Base-by-base conservation (phyloP, 345 rosid genomes). In the Gossypium arboreum region DNA sequence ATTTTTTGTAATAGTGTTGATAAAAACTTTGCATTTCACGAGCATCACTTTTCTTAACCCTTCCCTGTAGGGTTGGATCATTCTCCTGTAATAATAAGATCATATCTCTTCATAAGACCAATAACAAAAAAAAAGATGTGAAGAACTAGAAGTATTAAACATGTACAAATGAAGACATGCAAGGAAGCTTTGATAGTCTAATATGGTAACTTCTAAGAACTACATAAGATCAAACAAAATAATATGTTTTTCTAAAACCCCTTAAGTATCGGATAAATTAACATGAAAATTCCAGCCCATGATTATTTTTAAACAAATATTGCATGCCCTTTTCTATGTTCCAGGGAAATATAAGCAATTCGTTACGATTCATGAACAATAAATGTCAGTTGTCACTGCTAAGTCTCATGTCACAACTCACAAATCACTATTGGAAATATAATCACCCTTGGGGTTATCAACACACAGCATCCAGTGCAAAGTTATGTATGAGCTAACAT, bases 21-120 rank as follows among this genome's bases (percentile, higher is more conserved):
- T 92, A 92, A 84, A 90, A 92, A 57, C 92, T 89, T 74, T 90
- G 95, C 97, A 92, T 92, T 81, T 92, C 97, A 77, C 97, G 91
- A 13, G 97, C 91, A 85, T 92, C 97, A 80, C 97, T 92, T 81
- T 83, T 90, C 82, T 88, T 92, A 20, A 84, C 92, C 76, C 97
- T 87, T 22, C 90, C 91, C 85, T 73, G 76, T 68, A 90, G 79
- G 44, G 97, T 92, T 44, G 95, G 97, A 81, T 89, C 92, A 84
- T 90, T 88, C 77, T 92, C 97, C 97, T 92, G 78, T 64, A 78
- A 72, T 73, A 39, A 17, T 17, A 70, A 39, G 43, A n/a, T 41
- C 13, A 65, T 56, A 25, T 8, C 6, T 27, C 47, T 18, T 62
- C 47, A 11, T 34, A 45, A 61, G 75, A 43, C 61, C 65, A 77